phyloP scores from a whole-genome alignment of 2,329 filamentous ascomycete species.

The Venturia aucupariae region DNA sequence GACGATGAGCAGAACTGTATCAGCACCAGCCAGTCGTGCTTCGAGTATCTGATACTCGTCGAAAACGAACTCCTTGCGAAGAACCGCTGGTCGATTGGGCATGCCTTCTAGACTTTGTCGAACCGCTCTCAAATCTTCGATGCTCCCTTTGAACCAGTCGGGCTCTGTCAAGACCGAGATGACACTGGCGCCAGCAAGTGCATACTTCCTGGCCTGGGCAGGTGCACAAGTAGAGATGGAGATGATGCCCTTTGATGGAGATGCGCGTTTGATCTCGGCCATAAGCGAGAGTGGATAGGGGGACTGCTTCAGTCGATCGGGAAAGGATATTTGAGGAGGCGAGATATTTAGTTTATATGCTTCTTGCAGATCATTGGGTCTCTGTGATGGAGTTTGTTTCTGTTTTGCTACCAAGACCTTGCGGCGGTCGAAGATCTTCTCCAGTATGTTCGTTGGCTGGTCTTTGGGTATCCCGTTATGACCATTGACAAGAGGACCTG shows the following conservation, averaged over 20 bases:
- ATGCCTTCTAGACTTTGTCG: conserved; percentile 83
- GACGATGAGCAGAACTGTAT: conserved; percentile 90
- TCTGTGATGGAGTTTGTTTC: conserved; percentile 75
- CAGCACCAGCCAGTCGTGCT: conserved; percentile 82
- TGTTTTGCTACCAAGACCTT: conserved; percentile 68
- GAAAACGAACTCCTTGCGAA: conserved; percentile 96
- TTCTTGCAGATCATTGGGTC: conserved; percentile 74
- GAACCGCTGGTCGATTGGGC: conserved; percentile 81
- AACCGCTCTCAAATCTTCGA: conserved; percentile 83
- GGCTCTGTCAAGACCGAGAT: conserved; percentile 98
- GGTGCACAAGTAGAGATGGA: conserved; percentile 80
- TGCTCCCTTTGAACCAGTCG: conserved; percentile 97
- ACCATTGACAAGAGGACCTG: conserved; percentile 22
- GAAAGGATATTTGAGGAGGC: conserved; percentile 73
- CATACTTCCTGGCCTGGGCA: conserved; percentile 82
- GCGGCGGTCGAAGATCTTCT: conserved; percentile 80
- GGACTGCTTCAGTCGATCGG: conserved; percentile 68
- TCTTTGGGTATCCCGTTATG: conserved; percentile 24
- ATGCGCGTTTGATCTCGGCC: conserved; percentile 95
- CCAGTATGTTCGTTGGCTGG: conserved; percentile 77
- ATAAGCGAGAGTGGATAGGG: conserved; percentile 85
- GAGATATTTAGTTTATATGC: conserved; percentile 77
- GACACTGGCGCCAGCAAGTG: conserved; percentile 85
- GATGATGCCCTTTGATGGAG: conserved; percentile 92
- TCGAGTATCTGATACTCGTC: conserved; percentile 98